A percentile compares a stretch with the other conserved stretches of the same genome.
Evolutionary conservation across 1,139 yeast species (phyloP).

Genomic region (Geotrichum reessii): DNA sequence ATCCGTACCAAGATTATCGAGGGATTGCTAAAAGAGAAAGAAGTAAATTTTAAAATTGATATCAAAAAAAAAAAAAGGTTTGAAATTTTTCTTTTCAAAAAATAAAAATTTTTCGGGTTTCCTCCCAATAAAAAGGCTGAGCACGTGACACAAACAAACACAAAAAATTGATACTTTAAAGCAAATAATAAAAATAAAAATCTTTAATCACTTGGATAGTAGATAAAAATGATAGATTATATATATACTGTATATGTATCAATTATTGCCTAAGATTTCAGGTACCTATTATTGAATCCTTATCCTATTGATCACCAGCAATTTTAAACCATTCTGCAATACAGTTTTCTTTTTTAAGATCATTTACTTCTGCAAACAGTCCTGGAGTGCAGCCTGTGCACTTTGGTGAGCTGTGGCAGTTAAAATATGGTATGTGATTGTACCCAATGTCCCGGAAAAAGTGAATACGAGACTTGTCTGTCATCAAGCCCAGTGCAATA

Average conservation of each 20-base stretch:
- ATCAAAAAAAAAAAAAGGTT: background rate
- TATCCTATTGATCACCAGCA: conserved; percentile 13
- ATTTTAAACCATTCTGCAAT: conserved; percentile 59
- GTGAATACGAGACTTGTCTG: conserved; percentile 62
- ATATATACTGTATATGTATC: background rate
- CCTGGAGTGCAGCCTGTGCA: conserved; percentile 44
- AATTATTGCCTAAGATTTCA: background rate
- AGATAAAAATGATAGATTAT: no score
- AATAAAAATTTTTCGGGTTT: conserved; percentile 4
- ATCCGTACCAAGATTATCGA: background rate
- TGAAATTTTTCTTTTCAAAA: background rate
- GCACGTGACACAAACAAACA: background rate
- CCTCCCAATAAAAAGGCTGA: background rate
- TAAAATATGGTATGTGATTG: conserved; percentile 61
- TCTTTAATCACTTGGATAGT: background rate
- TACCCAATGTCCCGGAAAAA: conserved; percentile 90
- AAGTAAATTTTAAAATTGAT: background rate
- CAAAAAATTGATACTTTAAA: background rate
- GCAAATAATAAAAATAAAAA: background rate
- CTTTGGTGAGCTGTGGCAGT: conserved; percentile 48
- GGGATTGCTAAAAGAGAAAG: background rate
- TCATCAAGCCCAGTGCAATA: conserved; percentile 64
- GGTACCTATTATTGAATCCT: background rate
- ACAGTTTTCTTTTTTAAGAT: conserved; percentile 62
- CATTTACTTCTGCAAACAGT: conserved; percentile 41